Base-by-base conservation (phyloP, 2,329 filamentous ascomycete species). In the Polychaeton citri region DNA sequence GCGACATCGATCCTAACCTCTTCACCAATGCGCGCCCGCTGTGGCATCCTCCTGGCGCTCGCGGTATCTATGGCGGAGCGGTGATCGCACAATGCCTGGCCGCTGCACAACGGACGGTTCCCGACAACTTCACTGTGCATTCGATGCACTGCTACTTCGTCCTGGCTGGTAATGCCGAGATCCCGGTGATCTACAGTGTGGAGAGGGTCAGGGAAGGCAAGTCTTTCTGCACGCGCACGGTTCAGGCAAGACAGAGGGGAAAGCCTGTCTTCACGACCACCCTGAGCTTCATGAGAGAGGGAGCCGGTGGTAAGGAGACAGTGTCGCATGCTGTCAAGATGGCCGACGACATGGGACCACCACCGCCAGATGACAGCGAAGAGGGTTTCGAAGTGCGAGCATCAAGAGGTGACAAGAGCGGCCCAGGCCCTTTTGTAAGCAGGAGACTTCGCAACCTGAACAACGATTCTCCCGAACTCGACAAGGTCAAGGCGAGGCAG, bases 121-220 rank as follows among this genome's bases (percentile, higher is more conserved):
- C 81, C 0, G 58, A 67, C 18, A 69, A 82, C 55, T 95, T 94
- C 61, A 73, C 78, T 40, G 76, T 90, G 34, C 90, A 98, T 67
- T 88, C 81, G 54, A 95, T 93, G 81, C 90, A 98, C 71, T 96
- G 90, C 72, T 98, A 96, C 67, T 98, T 98, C 60, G 78, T 98
- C 21, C 76, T 96, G 2, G 87, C 88, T 4, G 90, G 90, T 19
- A 82, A 88, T 53, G 71, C 76, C 9, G 75, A 81, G 41, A 79
- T 90, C 13, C 88, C 90, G 20, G 81, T 96, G 46, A 71, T 95
- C 43, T 96, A 94, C 65, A 84, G 95, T 55, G 90, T 98, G 32
- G 90, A 96, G 65, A 75, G 83, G 35, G 85, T 98, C 33, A 79
- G 90, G 37, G 85, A 93, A 55, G 90, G 90, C 6, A 77, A 80